Evolutionary conservation across 2,329 filamentous ascomycete genomes (phyloP), one percentile per base, ranked within the genome.

Genomic region (Stemphylium vesicarium): DNA sequence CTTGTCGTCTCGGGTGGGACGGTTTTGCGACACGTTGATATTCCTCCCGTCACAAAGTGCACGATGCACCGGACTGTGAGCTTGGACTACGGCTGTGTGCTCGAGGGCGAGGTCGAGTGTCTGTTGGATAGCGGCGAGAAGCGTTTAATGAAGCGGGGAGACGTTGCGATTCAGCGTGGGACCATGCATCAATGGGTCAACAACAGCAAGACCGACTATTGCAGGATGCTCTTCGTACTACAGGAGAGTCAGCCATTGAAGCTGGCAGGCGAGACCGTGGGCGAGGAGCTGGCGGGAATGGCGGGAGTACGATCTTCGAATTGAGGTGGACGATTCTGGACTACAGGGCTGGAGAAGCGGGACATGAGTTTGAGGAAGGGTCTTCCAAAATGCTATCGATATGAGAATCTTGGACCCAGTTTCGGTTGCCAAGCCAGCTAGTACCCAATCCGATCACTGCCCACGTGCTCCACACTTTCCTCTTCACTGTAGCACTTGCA

Each of bases 1-100:
- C 75, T 86, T 3, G 77, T 79, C 15, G 72, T 83, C 35, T 76
- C 78, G 2, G 72, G 72, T 26, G 81, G 80, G 9, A 80, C 80
- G 4, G 79, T 82, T 12, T 73, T 81, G 36, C 75, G 79, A 38
- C 71, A 75, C 42, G 75, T 77, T 37, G 75, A 77, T 47, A 73
- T 77, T 42, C 65, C 64, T 12, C 75, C 75, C 0, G 56, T 60
- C 22, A 71, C 66, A n/a, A 64, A 54, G 18, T 74, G 71, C 51
- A 67, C 70, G n/a, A 77, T 77, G 75, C 75, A 77, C 57, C 68
- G 75, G 3, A 77, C 75, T 16, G 73, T 77, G 50, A 71, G 66
- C 56, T 57, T 77, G 24, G 75, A 77, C 57, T 77, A 77, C 46
- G 75, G 75, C 2, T 70, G 71, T 38, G 74, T 77, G 10, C 61